Conservation (phyloP, 345 rosid species). For the Corymbia maculata region DNA sequence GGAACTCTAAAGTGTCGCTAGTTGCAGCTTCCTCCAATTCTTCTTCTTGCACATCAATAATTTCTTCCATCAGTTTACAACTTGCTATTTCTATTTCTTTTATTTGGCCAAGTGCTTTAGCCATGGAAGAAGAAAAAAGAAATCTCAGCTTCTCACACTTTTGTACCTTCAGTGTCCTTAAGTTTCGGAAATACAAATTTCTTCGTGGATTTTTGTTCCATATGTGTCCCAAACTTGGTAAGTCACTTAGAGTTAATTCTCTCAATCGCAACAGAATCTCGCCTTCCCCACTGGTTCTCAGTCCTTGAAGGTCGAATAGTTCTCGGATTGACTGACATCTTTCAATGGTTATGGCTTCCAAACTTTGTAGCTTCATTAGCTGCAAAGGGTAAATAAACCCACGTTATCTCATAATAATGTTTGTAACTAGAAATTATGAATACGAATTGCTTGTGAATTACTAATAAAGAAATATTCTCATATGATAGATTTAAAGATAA, state of each 20-base stretch:
- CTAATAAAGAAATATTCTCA: too few relatives aligned
- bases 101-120: neutral
- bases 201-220: neutral
- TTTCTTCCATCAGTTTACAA: neutral
- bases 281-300: rapidly evolving
- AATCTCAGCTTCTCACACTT: neutral
- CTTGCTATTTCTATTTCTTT: too few relatives aligned
- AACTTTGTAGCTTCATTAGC: rapidly evolving
- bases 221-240: neutral
- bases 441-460: too few relatives aligned
- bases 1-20: neutral
- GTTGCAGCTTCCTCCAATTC: neutral
- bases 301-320: too few relatives aligned
- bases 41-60: neutral
- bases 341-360: too few relatives aligned
- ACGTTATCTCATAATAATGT: too few relatives aligned
- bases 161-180: neutral
- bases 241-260: neutral
- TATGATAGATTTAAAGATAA: too few relatives aligned
- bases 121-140: neutral
- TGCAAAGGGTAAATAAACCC: too few relatives aligned
- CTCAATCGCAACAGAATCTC: too few relatives aligned
- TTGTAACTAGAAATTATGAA: too few relatives aligned
- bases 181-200: neutral
- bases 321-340: too few relatives aligned